These are phyloP conservation scores for Moesziomyces parantarcticus DNA, from an alignment of 1,284 basidiomycete species.

Conservation along the genomic window DNA sequence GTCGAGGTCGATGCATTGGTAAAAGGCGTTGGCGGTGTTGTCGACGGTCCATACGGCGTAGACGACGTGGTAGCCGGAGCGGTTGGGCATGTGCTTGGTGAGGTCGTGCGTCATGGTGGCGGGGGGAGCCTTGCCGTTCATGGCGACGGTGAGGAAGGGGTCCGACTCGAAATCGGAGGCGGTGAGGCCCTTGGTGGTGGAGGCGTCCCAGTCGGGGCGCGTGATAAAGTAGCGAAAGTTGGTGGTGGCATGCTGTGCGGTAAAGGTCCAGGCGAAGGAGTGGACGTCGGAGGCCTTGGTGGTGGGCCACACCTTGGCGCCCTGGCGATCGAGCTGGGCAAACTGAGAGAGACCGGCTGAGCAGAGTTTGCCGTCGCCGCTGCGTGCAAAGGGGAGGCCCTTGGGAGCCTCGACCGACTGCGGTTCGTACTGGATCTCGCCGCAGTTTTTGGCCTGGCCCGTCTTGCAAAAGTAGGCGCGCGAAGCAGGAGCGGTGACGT, in stretches of 20 bases:
- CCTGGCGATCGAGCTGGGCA: conserved; percentile 35
- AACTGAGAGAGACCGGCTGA: conserved; percentile 47
- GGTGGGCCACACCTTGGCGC: conserved; percentile 25
- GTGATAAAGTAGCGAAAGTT: conserved; percentile 52
- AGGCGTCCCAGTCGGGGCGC: conserved; percentile 30
- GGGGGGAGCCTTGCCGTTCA: conserved; percentile 32
- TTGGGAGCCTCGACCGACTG: conserved; percentile 49
- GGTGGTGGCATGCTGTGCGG: conserved; percentile 50
- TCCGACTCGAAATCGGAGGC: conserved; percentile 31
- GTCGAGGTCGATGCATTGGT: conserved; percentile 51
- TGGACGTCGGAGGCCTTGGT: conserved; percentile 24
- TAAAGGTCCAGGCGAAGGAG: conserved; percentile 45
- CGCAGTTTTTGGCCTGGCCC: conserved; percentile 61
- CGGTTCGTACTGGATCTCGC: conserved; percentile 51
- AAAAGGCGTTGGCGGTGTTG: conserved; percentile 47
- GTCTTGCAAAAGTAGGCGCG: conserved; percentile 73
- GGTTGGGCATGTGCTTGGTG: conserved; percentile 22
- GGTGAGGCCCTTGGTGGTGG: conserved; percentile 12
- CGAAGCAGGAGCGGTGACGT: conserved; percentile 70
- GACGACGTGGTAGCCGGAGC: conserved; percentile 40
- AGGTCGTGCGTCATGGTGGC: conserved; percentile 28
- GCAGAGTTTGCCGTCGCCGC: conserved; percentile 35
- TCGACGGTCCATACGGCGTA: conserved; percentile 50
- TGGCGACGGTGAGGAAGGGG: conserved; percentile 40
- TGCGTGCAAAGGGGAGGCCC: conserved; percentile 41